Evolutionary conservation across 163 green algal species (phyloP).

Genomic region (Coccomyxa subellipsoidea): DNA sequence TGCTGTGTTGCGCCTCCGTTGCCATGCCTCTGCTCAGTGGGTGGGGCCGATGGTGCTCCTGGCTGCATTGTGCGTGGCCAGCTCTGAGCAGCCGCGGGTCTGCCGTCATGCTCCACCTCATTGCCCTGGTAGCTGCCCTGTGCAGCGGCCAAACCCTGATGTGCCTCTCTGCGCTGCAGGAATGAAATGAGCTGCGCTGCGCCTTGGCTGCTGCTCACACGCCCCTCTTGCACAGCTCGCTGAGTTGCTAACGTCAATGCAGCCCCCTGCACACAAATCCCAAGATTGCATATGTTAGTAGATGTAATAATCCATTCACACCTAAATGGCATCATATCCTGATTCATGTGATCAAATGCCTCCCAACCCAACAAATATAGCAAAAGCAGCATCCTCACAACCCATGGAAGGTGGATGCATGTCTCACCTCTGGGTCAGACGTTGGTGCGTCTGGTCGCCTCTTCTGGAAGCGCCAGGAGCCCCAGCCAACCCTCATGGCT

Average conservation of each 20-base stretch:
- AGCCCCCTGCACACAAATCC: not conserved
- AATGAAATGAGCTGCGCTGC: not conserved
- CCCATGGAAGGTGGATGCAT: no score
- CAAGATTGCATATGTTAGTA: no score
- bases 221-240: not conserved
- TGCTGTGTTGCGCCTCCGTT: not conserved
- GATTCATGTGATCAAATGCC: not conserved
- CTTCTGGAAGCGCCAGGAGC: constrained; percentile 5
- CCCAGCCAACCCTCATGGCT: not conserved
- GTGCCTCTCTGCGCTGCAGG: not conserved
- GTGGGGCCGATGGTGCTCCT: not conserved
- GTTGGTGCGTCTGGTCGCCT: not conserved
- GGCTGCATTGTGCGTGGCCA: not conserved
- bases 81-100: not conserved
- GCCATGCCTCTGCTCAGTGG: not conserved
- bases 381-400: no score
- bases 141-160: not conserved
- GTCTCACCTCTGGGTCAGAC: not conserved
- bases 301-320: no score
- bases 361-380: not conserved
- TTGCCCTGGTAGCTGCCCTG: not conserved
- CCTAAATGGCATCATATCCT: no score
- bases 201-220: not conserved
- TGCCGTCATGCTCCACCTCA: not conserved
- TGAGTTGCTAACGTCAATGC: not conserved